Evolutionary conservation across 2,329 filamentous ascomycete genomes (phyloP), one percentile per base, ranked within the genome.

Genomic region (Mollisiaceae sp.): DNA sequence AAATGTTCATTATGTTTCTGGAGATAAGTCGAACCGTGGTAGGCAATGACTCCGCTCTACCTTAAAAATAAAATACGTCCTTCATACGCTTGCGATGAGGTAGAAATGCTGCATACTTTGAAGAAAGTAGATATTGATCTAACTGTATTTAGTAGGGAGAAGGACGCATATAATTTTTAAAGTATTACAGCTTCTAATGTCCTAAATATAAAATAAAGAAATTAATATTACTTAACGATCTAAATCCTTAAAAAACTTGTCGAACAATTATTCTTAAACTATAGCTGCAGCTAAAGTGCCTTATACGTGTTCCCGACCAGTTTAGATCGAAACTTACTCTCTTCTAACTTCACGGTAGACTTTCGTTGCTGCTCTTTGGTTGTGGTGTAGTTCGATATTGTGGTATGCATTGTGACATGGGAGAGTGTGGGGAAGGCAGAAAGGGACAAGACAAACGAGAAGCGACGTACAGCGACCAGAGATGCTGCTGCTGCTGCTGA

Each of bases 311-410:
- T 70, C 5, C 24, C 69, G 20, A 45, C 67, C 0, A 65, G 69
- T 62, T 35, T 58, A 4, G 39, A 67, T 41, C 22, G 32, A 8
- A 52, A 58, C 5, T n/a, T n/a, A n/a, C n/a, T n/a, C n/a, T n/a
- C n/a, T n/a, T n/a, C n/a, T n/a, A n/a, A n/a, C n/a, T n/a, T 62
- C 36, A 8, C 58, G 65, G 6, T 60, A 47, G 0, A 67, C 64
- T 18, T 81, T 87, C 60, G 77, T 86, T 60, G 83, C 81, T 2
- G 70, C 85, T 41, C 71, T 86, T 8, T 81, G 82, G 63, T 70
- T 80, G 0, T 71, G 78, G 0, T 77, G 77, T 2, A 73, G 2
- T 78, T 85, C 83, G 2, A 38, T 80, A 1, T 72, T 87, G 56
- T 81, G 76, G 70, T 62, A 83, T 2, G 76, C 86, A 35, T 78